These are phyloP conservation scores for Penicillium paxilli DNA, from an alignment of 495 filamentous ascomycete genomes.

Conservation along the genomic window DNA sequence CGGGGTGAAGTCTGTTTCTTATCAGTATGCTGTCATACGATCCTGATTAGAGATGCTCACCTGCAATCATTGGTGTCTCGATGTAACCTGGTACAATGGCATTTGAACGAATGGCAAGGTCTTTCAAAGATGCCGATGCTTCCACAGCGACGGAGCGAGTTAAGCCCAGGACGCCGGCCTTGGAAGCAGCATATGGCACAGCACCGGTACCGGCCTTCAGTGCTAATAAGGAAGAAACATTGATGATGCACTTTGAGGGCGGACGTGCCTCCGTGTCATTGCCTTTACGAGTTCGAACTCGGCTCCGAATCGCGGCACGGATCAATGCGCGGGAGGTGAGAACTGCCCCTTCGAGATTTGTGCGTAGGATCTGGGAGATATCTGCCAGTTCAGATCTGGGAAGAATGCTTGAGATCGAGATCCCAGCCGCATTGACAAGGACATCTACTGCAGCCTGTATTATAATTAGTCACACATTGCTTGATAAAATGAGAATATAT, in stretches of 20 bases:
- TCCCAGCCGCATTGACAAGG: constrained; percentile 76
- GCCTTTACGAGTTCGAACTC: constrained; percentile 27
- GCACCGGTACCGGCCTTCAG: constrained; percentile 63
- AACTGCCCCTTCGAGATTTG: constrained; percentile 75
- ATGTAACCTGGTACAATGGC: constrained; percentile 84
- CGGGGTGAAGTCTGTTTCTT: constrained; percentile 33
- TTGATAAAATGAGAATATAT: neutral
- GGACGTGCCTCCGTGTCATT: neutral
- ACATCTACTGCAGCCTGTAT: constrained; percentile 53
- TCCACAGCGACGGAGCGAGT: constrained; percentile 71
- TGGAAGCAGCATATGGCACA: constrained; percentile 74
- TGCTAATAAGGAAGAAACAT: constrained; percentile 72
- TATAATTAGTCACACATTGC: neutral
- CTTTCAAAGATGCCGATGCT: constrained; percentile 35
- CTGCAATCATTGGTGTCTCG: constrained; percentile 71
- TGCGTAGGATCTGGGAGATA: constrained; percentile 54
- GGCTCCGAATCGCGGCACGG: constrained; percentile 39
- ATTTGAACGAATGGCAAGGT: constrained; percentile 66
- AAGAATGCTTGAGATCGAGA: constrained; percentile 60
- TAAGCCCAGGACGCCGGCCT: constrained; percentile 76
- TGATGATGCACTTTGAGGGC: constrained; percentile 67
- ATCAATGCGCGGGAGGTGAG: constrained; percentile 59
- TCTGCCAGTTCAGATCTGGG: constrained; percentile 36
- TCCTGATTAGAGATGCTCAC: constrained; percentile 39
- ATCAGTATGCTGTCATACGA: neutral